These are phyloP conservation scores for Lagenidium giganteum DNA, from an alignment of 352 stramenopile species.

Conservation along the genomic window DNA sequence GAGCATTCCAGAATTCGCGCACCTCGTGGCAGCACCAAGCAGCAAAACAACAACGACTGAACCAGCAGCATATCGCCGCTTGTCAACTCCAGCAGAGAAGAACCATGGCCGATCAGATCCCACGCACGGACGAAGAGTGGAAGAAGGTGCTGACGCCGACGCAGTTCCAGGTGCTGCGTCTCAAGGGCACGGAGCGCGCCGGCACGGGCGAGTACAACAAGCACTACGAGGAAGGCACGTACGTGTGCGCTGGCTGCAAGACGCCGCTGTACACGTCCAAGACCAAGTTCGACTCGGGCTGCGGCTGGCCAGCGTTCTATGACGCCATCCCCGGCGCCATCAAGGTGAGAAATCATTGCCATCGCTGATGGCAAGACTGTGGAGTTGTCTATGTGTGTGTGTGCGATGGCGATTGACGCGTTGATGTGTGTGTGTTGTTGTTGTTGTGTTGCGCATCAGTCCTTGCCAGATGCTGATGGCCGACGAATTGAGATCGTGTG, in stretches of 20 bases:
- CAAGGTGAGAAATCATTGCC: slow-evolving; percentile 29
- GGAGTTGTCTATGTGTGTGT: slow-evolving; percentile 9
- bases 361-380: slow-evolving; percentile 4
- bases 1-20: too few species aligned
- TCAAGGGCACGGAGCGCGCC: slow-evolving; percentile 87
- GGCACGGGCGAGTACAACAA: slow-evolving; percentile 90
- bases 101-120: slow-evolving; percentile 46
- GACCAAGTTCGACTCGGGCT: slow-evolving; percentile 89
- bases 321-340: slow-evolving; percentile 86
- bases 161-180: slow-evolving; percentile 84
- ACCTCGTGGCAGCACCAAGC: too few species aligned
- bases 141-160: slow-evolving; percentile 66
- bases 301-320: slow-evolving; percentile 89
- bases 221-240: slow-evolving; percentile 78
- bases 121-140: slow-evolving; percentile 78
- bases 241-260: slow-evolving; percentile 86
- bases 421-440: slow-evolving; percentile 2
- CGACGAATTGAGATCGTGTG: slow-evolving; percentile 86
- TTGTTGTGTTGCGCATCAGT: too few species aligned
- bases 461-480: slow-evolving; percentile 63
- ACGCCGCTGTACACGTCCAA: slow-evolving; percentile 83
- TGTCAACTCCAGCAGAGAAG: too few species aligned
- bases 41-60: too few species aligned
- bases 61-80: too few species aligned
- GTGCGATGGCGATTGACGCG: not conserved